Percentiles rank a stretch among this genome's conserved stretches.
These are phyloP conservation scores for Dalechampia spathulata DNA, from an alignment of 441 rosid genomes.

Conservation along the genomic window DNA sequence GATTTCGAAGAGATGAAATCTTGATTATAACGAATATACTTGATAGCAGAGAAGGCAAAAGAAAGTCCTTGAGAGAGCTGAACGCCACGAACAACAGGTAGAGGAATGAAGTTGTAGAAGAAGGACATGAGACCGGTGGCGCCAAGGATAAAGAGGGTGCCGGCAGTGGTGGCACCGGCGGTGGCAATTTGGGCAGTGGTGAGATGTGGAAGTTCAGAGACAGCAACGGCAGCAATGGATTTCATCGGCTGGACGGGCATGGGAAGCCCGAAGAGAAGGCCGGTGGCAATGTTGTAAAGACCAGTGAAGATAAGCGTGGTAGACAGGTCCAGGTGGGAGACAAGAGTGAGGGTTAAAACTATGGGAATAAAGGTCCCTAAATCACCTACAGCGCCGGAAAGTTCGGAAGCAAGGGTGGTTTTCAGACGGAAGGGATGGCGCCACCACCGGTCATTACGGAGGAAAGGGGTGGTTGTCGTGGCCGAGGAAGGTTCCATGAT, in stretches of 20 bases:
- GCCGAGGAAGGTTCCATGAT: conserved; percentile 14
- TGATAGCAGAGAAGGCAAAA: conserved; percentile 59
- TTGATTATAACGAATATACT: conserved; percentile 49
- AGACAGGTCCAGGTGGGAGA: conserved; percentile 34
- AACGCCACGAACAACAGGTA: conserved; percentile 66
- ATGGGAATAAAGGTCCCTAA: conserved; percentile 89
- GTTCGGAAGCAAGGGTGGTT: conserved; percentile 46
- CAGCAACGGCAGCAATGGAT: conserved; percentile 54
- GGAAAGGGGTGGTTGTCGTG: conserved; percentile 22
- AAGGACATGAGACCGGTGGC: conserved; percentile 63
- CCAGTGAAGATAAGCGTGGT: conserved; percentile 60
- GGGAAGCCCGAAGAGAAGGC: conserved; percentile 53
- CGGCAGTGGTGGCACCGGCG: conserved; percentile 48
- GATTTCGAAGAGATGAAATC: conserved; percentile 42
- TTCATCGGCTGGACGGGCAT: conserved; percentile 91
- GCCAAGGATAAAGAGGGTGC: conserved; percentile 45
- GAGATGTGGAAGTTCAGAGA: conserved; percentile 26
- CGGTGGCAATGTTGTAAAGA: conserved; percentile 53
- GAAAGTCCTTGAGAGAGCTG: conserved; percentile 65
- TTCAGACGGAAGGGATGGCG: conserved; percentile 35
- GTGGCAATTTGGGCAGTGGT: conserved; percentile 31
- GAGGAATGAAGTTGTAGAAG: conserved; percentile 44
- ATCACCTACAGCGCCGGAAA: conserved; percentile 91
- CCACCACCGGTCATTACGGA: conserved; percentile 35
- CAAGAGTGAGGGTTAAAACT: conserved; percentile 67